Base-by-base conservation (phyloP, 805 yeast genomes). In the Sugiyamaella qingdaonensis region DNA sequence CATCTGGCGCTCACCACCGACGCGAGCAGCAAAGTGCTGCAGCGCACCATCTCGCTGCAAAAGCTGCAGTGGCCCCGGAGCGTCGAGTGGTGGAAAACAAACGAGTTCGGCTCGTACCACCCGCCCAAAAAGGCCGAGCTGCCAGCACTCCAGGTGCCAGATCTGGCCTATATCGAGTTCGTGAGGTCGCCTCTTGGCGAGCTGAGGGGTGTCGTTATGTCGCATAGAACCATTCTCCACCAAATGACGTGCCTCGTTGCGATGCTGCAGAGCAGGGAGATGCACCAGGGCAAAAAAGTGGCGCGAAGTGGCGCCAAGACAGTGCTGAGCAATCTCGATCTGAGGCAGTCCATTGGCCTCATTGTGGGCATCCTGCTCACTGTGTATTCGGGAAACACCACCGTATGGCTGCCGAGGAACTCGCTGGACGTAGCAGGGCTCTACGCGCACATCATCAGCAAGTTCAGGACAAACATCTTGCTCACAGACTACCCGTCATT, bases 161-260 rank as follows among this genome's bases (percentile, higher is more conserved):
- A 88, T 63, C 72, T 94, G 54, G 97, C 98, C 0, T 94, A 94
- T 63, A 91, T 94, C 11, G 99, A 94, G 70, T 94, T 86, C 64
- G 82, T 94, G 0, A 80, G 91, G 60, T 86, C 95, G 1, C 95
- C 97, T 0, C 80, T 87, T 27, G 98, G 98, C 2, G 95, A 91
- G 58, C 70, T 90, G 34, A 76, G 96, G 54, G 99, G 99, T 14
- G 95, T 94, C 34, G 96, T 95, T 0, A 79, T 94, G 65, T 86
- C 94, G 21, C 98, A 94, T 66, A 75, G 88, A 54, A 90, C 96
- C 0, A 79, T 94, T 5, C 77, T 86, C 65, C 92, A 88, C 59
- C 99, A 94, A 64, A 88, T 94, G 91, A 78, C 80, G 56, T 79
- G 88, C 46, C 64, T 94, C 21, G 78, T 86, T 3, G 76, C 83